Conservation (phyloP, 228 moss, liverwort and hornwort genomes). For the Sphagnum fallax region DNA sequence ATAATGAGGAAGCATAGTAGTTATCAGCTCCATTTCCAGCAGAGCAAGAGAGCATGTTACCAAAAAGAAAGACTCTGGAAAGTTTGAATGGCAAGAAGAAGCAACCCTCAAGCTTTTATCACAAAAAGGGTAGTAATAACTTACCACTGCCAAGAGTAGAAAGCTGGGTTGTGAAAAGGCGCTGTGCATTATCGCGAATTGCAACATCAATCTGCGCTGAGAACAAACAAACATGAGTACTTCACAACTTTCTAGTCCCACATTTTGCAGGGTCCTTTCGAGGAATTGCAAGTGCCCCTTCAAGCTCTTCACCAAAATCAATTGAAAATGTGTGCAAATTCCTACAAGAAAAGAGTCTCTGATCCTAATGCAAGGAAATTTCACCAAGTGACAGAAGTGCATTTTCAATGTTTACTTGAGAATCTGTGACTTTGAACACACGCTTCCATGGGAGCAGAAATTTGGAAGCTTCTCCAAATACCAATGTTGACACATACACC, state of each 20-base stretch:
- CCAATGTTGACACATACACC: constrained; percentile 91
- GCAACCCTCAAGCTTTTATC: too few species aligned
- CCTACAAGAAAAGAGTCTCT: too few species aligned
- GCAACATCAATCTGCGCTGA: constrained; percentile 78
- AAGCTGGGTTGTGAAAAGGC: constrained; percentile 55
- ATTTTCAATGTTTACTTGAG: constrained; percentile 38
- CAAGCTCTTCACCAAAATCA: too few species aligned
- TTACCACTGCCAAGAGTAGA: constrained; percentile 47
- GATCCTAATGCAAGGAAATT: too few species aligned
- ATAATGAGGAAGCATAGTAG: neutral
- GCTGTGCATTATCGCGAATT: constrained; percentile 89
- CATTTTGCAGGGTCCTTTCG: too few species aligned
- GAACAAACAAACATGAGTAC: neutral
- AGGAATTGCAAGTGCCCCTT: too few species aligned
- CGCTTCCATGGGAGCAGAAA: constrained; percentile 98
- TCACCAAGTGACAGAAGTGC: too few species aligned
- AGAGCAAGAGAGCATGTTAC: neutral
- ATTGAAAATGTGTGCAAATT: too few species aligned
- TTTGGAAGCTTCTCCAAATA: constrained; percentile 97
- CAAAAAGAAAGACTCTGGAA: neutral
- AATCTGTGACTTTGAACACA: constrained; percentile 90
- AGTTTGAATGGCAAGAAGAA: too few species aligned
- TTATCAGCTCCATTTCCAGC: neutral
- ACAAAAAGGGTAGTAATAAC: constrained; percentile 4
- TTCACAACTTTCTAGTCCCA: neutral